These are phyloP conservation scores for Candida ficus DNA, from an alignment of 805 yeast genomes.

Conservation along the genomic window DNA sequence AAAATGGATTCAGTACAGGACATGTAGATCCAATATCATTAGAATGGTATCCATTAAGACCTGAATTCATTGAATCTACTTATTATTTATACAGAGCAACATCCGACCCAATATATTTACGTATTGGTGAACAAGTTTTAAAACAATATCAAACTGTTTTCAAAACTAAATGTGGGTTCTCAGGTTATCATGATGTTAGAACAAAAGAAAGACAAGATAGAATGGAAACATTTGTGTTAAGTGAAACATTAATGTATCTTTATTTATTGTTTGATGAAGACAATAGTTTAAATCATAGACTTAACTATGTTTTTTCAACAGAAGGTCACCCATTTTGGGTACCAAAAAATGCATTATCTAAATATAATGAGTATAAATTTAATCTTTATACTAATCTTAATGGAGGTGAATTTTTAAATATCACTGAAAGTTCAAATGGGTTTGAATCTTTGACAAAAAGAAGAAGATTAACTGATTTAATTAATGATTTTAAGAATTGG, in stretches of 20 bases:
- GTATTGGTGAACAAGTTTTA: slow-evolving; percentile 65
- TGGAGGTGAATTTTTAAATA: not conserved
- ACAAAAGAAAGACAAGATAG: slow-evolving; percentile 63
- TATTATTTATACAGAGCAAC: slow-evolving; percentile 82
- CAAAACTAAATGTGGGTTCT: slow-evolving; percentile 70
- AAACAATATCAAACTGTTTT: slow-evolving; percentile 47
- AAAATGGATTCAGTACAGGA: slow-evolving; percentile 5
- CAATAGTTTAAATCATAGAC: slow-evolving; percentile 45
- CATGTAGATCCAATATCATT: slow-evolving; percentile 40
- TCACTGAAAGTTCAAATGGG: not conserved
- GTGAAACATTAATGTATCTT: slow-evolving; percentile 83
- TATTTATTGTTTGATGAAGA: slow-evolving; percentile 72
- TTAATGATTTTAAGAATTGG: slow-evolving; percentile 8
- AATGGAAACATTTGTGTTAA: slow-evolving; percentile 87
- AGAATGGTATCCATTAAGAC: slow-evolving; percentile 92
- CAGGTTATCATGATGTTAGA: slow-evolving; percentile 66
- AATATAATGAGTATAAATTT: slow-evolving; percentile 18
- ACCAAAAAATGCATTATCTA: slow-evolving; percentile 29
- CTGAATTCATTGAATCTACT: slow-evolving; percentile 88
- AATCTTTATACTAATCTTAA: not conserved
- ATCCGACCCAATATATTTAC: slow-evolving; percentile 74
- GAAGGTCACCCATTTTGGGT: slow-evolving; percentile 93
- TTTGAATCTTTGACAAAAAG: slow-evolving; percentile 1
- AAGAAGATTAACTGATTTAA: not conserved
- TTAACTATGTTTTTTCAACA: slow-evolving; percentile 54